phyloP scores from a whole-genome alignment of 78 protist species.

The Dictyostelium capitatum region DNA sequence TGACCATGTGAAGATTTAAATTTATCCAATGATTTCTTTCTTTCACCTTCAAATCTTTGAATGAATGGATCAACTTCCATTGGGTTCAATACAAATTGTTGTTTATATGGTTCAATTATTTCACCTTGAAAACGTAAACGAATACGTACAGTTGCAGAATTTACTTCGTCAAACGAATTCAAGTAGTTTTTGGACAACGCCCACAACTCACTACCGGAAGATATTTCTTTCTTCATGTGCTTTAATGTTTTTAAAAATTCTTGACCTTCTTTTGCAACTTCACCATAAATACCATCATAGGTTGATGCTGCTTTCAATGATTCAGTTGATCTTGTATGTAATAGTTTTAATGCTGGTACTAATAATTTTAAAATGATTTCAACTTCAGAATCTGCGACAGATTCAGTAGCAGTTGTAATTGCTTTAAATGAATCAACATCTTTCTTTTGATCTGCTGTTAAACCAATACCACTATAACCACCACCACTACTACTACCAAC shows the following conservation, averaged over 20 bases:
- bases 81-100: conserved; percentile 11
- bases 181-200: conserved; percentile 41
- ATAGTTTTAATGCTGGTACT: not conserved
- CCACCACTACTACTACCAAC: not conserved
- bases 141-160: conserved; percentile 32
- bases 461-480: not conserved
- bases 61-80: conserved; percentile 61
- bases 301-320: too few relatives aligned
- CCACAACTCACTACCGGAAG: not conserved
- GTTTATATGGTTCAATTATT: conserved; percentile 36
- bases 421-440: not conserved
- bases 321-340: not conserved
- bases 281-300: not conserved
- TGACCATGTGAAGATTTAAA: conserved; percentile 33
- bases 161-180: conserved; percentile 46
- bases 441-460: not conserved
- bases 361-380: conserved; percentile 37
- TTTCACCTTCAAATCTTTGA: conserved; percentile 37
- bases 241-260: conserved; percentile 26
- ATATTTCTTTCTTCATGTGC: conserved; percentile 34
- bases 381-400: conserved; percentile 44
- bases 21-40: conserved; percentile 36
- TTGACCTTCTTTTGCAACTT: conserved; percentile 25
- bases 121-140: conserved; percentile 57
- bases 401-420: not conserved